Evolutionary conservation across 805 yeast species (phyloP).

Genomic region (Myxozyma udenii): DNA sequence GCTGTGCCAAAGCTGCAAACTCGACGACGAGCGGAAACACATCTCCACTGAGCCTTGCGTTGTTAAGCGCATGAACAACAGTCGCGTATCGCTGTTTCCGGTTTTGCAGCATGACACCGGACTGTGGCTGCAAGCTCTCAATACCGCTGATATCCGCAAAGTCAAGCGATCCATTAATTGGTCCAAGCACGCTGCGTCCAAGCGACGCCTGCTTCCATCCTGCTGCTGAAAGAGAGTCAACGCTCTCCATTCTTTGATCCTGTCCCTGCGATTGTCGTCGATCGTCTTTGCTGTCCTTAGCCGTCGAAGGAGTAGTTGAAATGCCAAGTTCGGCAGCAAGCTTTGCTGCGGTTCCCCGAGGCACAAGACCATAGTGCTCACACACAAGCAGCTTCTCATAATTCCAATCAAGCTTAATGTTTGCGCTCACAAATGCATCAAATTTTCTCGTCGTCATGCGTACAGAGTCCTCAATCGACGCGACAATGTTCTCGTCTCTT

Average conservation of each 20-base stretch:
- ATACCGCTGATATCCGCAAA: conserved; percentile 35
- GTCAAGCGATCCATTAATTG: conserved; percentile 32
- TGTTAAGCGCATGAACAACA: conserved; percentile 66
- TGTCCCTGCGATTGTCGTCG: neutral
- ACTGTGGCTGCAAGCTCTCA: conserved; percentile 13
- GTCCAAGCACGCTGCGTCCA: conserved; percentile 41
- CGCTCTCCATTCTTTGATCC: conserved; percentile 9
- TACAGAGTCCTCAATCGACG: conserved; percentile 79
- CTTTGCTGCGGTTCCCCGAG: conserved; percentile 25
- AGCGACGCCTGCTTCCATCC: conserved; percentile 39
- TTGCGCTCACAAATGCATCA: conserved; percentile 69
- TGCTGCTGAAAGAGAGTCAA: conserved; percentile 3
- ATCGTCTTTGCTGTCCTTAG: conserved; percentile 33
- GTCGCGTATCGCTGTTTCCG: conserved; percentile 58
- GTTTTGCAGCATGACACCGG: conserved; percentile 16
- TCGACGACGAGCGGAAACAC: conserved; percentile 56
- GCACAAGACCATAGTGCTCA: conserved; percentile 61
- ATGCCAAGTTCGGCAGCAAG: conserved; percentile 29
- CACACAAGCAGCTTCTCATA: conserved; percentile 70
- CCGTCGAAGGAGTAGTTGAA: conserved; percentile 12
- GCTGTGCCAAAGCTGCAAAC: conserved; percentile 55
- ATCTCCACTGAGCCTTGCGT: conserved; percentile 45
- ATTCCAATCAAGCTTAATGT: conserved; percentile 80
- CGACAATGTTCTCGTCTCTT: conserved; percentile 76
- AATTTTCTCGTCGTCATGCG: conserved; percentile 75